Evolutionary conservation across 164 flowering plant species (phyloP).

Genomic region (Santalum album): DNA sequence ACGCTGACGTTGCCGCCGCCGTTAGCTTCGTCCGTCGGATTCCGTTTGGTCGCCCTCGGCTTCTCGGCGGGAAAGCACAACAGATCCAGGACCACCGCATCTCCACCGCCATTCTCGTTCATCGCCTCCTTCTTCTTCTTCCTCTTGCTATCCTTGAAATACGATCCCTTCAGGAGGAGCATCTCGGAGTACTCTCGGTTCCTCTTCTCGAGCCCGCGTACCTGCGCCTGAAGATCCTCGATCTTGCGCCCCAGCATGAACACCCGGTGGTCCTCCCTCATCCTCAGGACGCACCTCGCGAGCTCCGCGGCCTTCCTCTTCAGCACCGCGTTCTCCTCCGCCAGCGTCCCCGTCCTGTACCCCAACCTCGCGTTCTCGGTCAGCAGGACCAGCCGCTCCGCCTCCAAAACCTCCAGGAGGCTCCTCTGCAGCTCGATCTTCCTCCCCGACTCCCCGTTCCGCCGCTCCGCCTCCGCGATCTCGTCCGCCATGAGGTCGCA

Average conservation of each 20-base stretch:
- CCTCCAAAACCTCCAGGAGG: slow-evolving; percentile 1
- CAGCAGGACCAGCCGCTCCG: neutral
- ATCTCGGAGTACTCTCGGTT: neutral
- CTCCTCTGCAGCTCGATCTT: neutral
- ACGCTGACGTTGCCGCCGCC: neutral
- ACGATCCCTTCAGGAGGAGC: neutral
- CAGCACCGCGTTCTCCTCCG: neutral
- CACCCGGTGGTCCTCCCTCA: neutral
- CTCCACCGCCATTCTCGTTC: neutral
- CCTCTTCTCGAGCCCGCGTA: neutral
- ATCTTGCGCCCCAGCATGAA: neutral
- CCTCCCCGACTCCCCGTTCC: neutral
- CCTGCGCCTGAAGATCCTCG: neutral
- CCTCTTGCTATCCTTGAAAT: neutral
- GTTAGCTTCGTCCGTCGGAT: too few species aligned
- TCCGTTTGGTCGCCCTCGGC: too few species aligned
- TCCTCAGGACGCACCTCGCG: neutral
- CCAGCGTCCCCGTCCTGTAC: neutral
- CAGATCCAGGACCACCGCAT: neutral
- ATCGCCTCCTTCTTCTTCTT: neutral
- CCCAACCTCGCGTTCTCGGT: neutral
- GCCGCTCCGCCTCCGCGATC: neutral
- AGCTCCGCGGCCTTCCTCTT: neutral
- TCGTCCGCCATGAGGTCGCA: neutral
- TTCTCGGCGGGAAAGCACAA: too few species aligned